These are phyloP conservation scores for Penicillium expansum DNA, from an alignment of 2,329 filamentous ascomycete genomes.

Conservation along the genomic window DNA sequence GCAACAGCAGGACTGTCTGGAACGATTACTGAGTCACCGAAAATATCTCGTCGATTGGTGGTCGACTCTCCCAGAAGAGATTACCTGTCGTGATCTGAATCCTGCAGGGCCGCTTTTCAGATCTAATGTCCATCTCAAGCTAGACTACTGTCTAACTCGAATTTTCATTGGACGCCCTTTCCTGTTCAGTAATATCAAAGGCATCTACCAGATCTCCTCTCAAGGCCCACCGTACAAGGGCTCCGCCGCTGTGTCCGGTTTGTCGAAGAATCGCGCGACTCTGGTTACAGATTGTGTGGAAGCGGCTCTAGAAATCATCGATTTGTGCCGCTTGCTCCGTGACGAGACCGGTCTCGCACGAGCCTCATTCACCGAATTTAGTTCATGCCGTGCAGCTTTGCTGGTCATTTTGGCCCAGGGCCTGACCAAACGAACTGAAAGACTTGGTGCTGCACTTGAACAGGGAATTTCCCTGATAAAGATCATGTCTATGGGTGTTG, in stretches of 20 bases:
- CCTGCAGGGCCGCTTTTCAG: conserved; percentile 45
- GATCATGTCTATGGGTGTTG: conserved; percentile 54
- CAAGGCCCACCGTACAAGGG: conserved; percentile 27
- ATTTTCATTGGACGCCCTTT: conserved; percentile 57
- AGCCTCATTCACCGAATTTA: conserved; percentile 57
- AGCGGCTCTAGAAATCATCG: conserved; percentile 52
- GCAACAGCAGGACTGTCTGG: conserved; percentile 42
- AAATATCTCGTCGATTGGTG: conserved; percentile 46
- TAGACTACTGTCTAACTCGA: conserved; percentile 54
- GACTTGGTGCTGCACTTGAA: conserved; percentile 48
- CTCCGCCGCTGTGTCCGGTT: conserved; percentile 31
- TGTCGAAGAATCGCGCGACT: conserved; percentile 36
- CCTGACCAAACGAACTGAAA: conserved; percentile 40
- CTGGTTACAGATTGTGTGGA: conserved; percentile 55
- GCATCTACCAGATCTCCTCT: conserved; percentile 23
- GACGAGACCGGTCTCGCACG: conserved; percentile 54
- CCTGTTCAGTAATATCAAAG: conserved; percentile 45
- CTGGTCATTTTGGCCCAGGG: conserved; percentile 48
- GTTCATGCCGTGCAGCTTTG: conserved; percentile 54
- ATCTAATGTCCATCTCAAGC: conserved; percentile 51
- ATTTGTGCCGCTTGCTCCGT: conserved; percentile 51
- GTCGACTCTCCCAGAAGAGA: conserved; percentile 39
- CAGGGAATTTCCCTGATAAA: conserved; percentile 53
- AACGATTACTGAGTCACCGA: conserved; percentile 39
- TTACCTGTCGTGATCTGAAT: conserved; percentile 43